Conservation (phyloP, 2,329 filamentous ascomycete genomes). For the Alternaria hordeiaustralica region DNA sequence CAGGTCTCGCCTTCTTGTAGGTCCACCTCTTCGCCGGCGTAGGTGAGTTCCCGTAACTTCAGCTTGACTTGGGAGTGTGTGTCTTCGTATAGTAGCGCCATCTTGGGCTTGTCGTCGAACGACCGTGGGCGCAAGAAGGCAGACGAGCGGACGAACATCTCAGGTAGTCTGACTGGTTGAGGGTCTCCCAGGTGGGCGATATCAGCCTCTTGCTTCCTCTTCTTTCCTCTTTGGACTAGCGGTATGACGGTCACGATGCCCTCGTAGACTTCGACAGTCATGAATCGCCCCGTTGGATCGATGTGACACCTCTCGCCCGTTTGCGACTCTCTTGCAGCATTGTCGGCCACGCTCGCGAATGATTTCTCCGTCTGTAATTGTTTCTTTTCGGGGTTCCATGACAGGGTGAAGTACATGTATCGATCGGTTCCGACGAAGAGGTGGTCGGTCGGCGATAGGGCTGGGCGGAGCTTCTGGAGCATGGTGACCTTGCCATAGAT, state of each 20-base stretch:
- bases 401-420: conserved; percentile 87
- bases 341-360: conserved; percentile 66
- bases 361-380: conserved; percentile 64
- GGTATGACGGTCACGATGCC: conserved; percentile 71
- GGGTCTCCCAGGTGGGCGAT: conserved; percentile 67
- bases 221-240: conserved; percentile 61
- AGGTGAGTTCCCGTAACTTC: conserved; percentile 63
- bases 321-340: conserved; percentile 73
- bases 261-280: conserved; percentile 73
- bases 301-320: conserved; percentile 83
- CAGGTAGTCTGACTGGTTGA: conserved; percentile 67
- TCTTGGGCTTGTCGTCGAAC: conserved; percentile 60
- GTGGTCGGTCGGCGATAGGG: conserved; percentile 76
- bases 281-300: conserved; percentile 75
- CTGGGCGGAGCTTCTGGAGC: conserved; percentile 79
- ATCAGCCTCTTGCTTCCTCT: conserved; percentile 56
- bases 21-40: conserved; percentile 59
- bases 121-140: conserved; percentile 67
- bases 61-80: conserved; percentile 62
- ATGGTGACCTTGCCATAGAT: conserved; percentile 89
- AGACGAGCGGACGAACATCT: conserved; percentile 70
- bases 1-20: conserved; percentile 60
- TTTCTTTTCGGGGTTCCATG: conserved; percentile 71
- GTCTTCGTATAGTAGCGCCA: conserved; percentile 72
- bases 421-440: conserved; percentile 92